Evolutionary conservation across 805 yeast genomes (phyloP), one percentile per base, ranked within the genome.

Genomic region (Candida odintsovae): DNA sequence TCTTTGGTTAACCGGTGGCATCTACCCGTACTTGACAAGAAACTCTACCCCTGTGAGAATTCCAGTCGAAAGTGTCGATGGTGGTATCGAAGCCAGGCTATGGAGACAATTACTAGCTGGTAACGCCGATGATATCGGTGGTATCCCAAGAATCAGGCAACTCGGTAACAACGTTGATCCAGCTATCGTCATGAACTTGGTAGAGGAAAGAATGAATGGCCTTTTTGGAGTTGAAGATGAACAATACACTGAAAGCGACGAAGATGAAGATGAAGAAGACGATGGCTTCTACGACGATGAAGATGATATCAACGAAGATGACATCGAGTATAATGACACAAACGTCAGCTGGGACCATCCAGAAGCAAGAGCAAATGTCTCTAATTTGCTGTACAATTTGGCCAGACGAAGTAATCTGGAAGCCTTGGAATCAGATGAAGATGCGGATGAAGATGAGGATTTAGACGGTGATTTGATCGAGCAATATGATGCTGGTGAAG

Each of bases 1-100:
- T 42, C 60, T 76, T 39, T 86, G 87, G 86, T 62, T 84, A 31
- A 76, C 72, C 50, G 83, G 82, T 54, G 82, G 77, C 15, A 68
- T 81, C 20, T 71, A 75, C 41, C 76, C 79, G 0, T 75, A 70
- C 47, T 65, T 76, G 25, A 64, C 72, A 39, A 58, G 76, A 49
- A 44, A 51, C 10, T 37, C 47, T n/a, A 40, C 44, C 26, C 38
- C 41, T 19, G 36, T 47, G 12, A 31, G 49, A 31, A 16, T 39
- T 6, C 37, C 25, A 9, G 21, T 12, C 7, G 33, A 12, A 15
- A 38, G 37, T 13, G 20, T 21, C 41, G 50, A 42, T 10, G 45
- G 42, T 23, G 42, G 23, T 20, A 20, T 46, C 10, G 46, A 46
- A 36, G 40, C 43, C 12, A 50, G 37, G 51, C 49, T n/a, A 44